Evolutionary conservation across 108 stramenopile genomes (phyloP).

Genomic region (Chaetoceros tenuissimus): DNA sequence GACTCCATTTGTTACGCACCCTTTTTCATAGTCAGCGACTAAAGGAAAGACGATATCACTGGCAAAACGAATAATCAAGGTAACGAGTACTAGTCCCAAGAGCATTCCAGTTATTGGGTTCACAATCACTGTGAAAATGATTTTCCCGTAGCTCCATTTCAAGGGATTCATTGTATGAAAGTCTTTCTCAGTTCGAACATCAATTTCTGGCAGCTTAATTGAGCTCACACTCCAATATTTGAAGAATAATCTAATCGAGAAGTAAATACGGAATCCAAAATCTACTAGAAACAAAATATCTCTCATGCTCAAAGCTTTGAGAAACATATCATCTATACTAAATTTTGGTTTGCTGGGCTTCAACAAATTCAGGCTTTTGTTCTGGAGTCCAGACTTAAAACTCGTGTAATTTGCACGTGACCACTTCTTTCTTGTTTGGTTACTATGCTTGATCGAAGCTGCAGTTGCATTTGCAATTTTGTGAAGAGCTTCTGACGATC

Average conservation of each 20-base stretch:
- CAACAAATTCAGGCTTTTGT: too few species aligned
- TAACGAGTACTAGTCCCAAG: slow-evolving; percentile 13
- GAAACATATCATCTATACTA: slow-evolving; percentile 31
- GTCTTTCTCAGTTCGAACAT: slow-evolving; percentile 27
- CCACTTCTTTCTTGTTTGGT: too few species aligned
- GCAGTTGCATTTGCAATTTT: not conserved
- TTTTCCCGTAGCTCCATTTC: slow-evolving; percentile 20
- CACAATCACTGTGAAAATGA: slow-evolving; percentile 14
- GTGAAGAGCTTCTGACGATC: not conserved
- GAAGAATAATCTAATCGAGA: slow-evolving; percentile 17
- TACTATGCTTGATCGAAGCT: slow-evolving; percentile 13
- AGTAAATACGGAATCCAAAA: slow-evolving; percentile 21
- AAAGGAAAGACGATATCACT: slow-evolving; percentile 20
- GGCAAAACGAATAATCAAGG: slow-evolving; percentile 16
- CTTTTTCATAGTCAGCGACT: slow-evolving; percentile 20
- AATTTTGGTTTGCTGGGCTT: too few species aligned
- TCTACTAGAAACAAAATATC: slow-evolving; percentile 26
- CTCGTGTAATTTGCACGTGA: too few species aligned
- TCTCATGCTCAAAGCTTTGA: slow-evolving; percentile 11
- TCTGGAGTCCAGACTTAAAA: too few species aligned
- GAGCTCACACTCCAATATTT: slow-evolving; percentile 36
- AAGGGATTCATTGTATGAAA: slow-evolving; percentile 16
- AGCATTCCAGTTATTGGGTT: slow-evolving; percentile 20
- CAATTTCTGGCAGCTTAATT: slow-evolving; percentile 23
- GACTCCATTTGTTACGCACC: slow-evolving; percentile 17